These are phyloP conservation scores for Dillenia turbinata DNA, from an alignment of 164 flowering plant species.

Conservation along the genomic window DNA sequence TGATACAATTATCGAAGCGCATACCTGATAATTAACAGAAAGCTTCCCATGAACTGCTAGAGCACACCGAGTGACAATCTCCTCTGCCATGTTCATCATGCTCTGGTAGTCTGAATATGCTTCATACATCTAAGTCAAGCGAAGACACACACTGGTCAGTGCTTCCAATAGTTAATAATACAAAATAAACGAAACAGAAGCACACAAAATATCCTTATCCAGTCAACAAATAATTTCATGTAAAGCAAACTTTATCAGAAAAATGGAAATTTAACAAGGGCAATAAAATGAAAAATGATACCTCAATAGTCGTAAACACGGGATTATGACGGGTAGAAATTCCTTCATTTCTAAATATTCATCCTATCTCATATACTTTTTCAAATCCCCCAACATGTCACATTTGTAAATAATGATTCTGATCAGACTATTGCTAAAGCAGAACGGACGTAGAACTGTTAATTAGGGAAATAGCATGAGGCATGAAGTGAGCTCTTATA, in stretches of 20 bases:
- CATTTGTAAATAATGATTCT: conserved; percentile 6
- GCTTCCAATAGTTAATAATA: conserved; percentile 1
- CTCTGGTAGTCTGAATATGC: conserved; percentile 95
- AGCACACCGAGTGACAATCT: conserved; percentile 78
- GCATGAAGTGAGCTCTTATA: too few relatives aligned
- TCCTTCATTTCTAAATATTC: conserved; percentile 97
- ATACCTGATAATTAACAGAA: conserved; percentile 85
- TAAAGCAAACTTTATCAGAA: conserved; percentile 1
- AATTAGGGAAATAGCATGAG: too few relatives aligned
- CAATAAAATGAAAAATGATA: conserved; percentile 17
- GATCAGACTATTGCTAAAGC: not conserved
- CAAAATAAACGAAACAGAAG: not conserved
- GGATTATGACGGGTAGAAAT: conserved; percentile 98
- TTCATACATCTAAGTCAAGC: conserved; percentile 79
- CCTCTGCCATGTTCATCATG: conserved; percentile 97
- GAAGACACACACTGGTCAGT: conserved; percentile 22
- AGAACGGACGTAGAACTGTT: too few relatives aligned
- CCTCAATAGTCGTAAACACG: conserved; percentile 97
- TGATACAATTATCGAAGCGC: too few relatives aligned
- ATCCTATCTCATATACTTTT: conserved; percentile 91
- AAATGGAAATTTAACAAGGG: not conserved
- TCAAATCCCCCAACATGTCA: conserved; percentile 94
- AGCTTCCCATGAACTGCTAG: conserved; percentile 86
- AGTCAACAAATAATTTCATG: not conserved
- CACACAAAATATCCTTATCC: not conserved